Conservation (phyloP, 176 grass and related monocot genomes). For the Neostapfia colusana region DNA sequence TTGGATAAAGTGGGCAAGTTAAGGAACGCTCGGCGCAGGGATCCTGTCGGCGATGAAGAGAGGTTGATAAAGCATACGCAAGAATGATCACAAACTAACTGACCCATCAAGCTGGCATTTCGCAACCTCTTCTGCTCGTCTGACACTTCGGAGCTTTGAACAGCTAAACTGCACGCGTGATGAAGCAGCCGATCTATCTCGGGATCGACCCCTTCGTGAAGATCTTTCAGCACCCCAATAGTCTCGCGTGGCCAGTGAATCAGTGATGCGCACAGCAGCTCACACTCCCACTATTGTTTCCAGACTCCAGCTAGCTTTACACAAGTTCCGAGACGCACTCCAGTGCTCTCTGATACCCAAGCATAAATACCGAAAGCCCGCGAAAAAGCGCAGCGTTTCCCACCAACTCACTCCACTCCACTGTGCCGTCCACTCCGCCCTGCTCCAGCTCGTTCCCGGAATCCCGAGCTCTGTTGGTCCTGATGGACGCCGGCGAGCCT, state of each 20-base stretch:
- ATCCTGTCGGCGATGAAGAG: neutral
- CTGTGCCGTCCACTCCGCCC: neutral
- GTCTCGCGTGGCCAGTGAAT: neutral
- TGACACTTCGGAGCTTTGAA: too few species aligned
- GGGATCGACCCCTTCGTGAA: too few species aligned
- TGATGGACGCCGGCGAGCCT: slow-evolving; percentile 39
- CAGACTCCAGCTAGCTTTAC: slow-evolving; percentile 1
- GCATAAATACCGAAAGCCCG: slow-evolving; percentile 28
- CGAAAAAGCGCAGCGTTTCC: slow-evolving; percentile 30
- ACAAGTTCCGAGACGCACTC: slow-evolving; percentile 15
- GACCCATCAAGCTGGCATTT: neutral
- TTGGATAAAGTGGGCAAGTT: too few species aligned
- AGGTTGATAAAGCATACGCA: neutral
- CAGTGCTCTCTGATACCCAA: slow-evolving; percentile 8
- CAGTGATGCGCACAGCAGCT: neutral
- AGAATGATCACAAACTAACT: neutral
- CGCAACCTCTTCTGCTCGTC: neutral
- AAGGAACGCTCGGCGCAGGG: neutral
- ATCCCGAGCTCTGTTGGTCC: slow-evolving; percentile 23
- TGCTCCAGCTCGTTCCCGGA: neutral
- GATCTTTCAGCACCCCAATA: neutral
- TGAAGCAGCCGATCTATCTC: too few species aligned
- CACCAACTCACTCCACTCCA: slow-evolving; percentile 20
- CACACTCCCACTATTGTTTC: neutral
- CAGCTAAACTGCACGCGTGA: neutral